These are phyloP conservation scores for Podila minutissima DNA, from an alignment of 192 early-diverging fungal species.

Conservation along the genomic window DNA sequence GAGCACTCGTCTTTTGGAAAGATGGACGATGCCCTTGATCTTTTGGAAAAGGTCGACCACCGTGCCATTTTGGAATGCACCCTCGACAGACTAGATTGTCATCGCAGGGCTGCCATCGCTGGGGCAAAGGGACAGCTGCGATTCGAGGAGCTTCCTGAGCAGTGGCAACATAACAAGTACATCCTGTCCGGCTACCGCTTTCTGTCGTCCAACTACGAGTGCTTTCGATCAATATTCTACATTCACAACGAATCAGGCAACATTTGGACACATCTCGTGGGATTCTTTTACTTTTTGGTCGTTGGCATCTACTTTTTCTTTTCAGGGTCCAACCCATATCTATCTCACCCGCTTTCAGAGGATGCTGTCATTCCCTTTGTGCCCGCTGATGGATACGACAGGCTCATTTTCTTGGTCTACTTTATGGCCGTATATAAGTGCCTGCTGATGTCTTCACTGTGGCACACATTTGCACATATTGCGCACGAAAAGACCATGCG, in stretches of 20 bases:
- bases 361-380: conserved; percentile 23
- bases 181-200: conserved; percentile 66
- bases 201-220: conserved; percentile 56
- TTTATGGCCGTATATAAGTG: conserved; percentile 67
- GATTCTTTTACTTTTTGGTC: conserved; percentile 65
- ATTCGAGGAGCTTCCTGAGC: conserved; percentile 66
- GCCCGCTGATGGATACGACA: conserved; percentile 55
- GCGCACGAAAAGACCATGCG: conserved; percentile 58
- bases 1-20: conserved; percentile 48
- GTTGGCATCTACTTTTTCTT: conserved; percentile 61
- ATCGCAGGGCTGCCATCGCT: conserved; percentile 56
- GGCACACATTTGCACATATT: conserved; percentile 70
- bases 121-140: conserved; percentile 64
- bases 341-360: conserved; percentile 21
- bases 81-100: conserved; percentile 58
- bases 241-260: conserved; percentile 77
- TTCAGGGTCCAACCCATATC: conserved; percentile 47
- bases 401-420: conserved; percentile 62
- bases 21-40: conserved; percentile 64
- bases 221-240: conserved; percentile 68
- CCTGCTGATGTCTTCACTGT: conserved; percentile 66
- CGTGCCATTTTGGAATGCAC: conserved; percentile 54
- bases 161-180: conserved; percentile 72
- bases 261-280: conserved; percentile 73
- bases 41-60: conserved; percentile 62